Evolutionary conservation across 208 protist species (phyloP).

Genomic region (Crithidia sp.): DNA sequence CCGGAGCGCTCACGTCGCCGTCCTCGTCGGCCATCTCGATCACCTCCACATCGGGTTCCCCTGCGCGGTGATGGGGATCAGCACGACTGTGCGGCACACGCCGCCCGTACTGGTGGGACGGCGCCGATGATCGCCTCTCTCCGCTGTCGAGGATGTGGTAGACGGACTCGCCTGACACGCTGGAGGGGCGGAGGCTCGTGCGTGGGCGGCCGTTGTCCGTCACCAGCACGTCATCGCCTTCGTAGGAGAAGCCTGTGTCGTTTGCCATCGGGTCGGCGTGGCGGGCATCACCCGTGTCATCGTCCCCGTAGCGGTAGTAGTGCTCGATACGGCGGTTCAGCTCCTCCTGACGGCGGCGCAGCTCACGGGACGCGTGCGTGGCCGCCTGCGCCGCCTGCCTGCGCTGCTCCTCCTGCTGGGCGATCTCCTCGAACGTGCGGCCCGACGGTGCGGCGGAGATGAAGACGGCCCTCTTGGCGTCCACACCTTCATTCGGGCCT

Average conservation of each 20-base stretch:
- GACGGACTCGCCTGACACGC: slow-evolving; percentile 48
- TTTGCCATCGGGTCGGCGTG: slow-evolving; percentile 15
- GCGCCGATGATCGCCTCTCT: not conserved
- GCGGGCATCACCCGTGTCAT: not conserved
- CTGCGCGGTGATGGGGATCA: not conserved
- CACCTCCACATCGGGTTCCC: slow-evolving; percentile 59
- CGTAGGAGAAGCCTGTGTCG: not conserved
- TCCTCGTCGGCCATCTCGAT: slow-evolving; percentile 45
- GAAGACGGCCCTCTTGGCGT: slow-evolving; percentile 53
- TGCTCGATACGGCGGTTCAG: slow-evolving; percentile 26
- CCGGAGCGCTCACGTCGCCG: not conserved
- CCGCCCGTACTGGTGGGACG: not conserved
- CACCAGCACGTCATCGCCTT: not conserved
- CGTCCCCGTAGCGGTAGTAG: slow-evolving; percentile 7
- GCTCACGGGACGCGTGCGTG: slow-evolving; percentile 11
- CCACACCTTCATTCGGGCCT: not conserved
- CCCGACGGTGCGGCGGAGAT: slow-evolving; percentile 60
- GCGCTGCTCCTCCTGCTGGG: slow-evolving; percentile 55
- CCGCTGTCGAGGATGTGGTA: slow-evolving; percentile 39
- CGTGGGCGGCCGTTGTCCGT: slow-evolving; percentile 1
- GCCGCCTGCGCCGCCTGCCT: slow-evolving; percentile 25
- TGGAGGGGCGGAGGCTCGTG: slow-evolving; percentile 9
- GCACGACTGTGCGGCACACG: not conserved
- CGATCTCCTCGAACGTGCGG: slow-evolving; percentile 84
- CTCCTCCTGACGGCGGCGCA: slow-evolving; percentile 32